Conservation (phyloP, 306 rosid genomes). For the Acacia acuminata region DNA sequence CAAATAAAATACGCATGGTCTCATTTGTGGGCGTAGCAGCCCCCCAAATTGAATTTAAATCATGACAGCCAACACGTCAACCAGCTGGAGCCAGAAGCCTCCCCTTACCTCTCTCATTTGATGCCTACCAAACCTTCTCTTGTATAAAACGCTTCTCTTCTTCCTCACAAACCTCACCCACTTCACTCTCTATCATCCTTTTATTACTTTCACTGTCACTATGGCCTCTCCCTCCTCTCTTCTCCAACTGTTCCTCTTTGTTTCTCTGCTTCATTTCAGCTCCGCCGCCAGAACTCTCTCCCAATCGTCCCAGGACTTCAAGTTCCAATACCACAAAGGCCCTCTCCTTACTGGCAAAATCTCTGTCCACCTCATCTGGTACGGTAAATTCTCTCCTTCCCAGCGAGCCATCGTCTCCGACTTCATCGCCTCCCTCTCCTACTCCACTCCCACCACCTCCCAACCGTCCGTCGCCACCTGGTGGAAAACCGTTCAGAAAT, state of each 20-base stretch:
- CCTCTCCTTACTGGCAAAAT: slow-evolving; percentile 56
- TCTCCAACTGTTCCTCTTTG: slow-evolving; percentile 7
- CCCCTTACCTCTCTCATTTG: too few species aligned
- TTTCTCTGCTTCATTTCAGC: slow-evolving; percentile 39
- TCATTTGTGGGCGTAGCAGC: too few species aligned
- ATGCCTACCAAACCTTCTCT: background rate
- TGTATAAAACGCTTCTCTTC: slow-evolving; percentile 21
- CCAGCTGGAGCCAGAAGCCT: slow-evolving; percentile 37
- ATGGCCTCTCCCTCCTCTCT: slow-evolving; percentile 36
- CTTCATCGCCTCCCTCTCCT: slow-evolving; percentile 61
- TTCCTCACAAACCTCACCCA: background rate
- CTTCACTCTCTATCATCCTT: background rate
- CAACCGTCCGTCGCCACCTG: slow-evolving; percentile 61
- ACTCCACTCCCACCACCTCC: slow-evolving; percentile 28
- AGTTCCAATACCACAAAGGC: slow-evolving; percentile 78
- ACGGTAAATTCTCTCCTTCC: slow-evolving; percentile 67
- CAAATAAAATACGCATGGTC: background rate
- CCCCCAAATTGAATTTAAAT: too few species aligned
- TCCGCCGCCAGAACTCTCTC: slow-evolving; percentile 50
- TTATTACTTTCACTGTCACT: background rate
- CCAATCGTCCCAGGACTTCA: slow-evolving; percentile 34
- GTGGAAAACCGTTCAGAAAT: slow-evolving; percentile 52
- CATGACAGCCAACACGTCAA: slow-evolving; percentile 35
- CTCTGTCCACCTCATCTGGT: slow-evolving; percentile 73
- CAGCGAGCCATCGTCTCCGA: slow-evolving; percentile 63